phyloP scores from a whole-genome alignment of 2,329 filamentous ascomycete genomes.

The Penicillium sp. region DNA sequence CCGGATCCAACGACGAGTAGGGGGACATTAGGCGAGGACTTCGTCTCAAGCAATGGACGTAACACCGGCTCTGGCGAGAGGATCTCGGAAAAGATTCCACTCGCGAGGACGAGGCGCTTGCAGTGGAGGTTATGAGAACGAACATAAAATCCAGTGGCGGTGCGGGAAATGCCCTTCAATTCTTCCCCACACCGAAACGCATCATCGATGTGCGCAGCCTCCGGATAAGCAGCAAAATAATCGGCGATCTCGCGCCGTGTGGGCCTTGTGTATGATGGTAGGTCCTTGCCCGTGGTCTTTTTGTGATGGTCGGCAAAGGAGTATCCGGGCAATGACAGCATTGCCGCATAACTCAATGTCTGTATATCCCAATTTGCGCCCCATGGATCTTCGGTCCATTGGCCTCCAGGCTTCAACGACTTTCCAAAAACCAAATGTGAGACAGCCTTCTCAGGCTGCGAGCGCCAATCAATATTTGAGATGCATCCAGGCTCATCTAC shows the following conservation, averaged over 20 bases:
- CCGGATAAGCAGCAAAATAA: constrained; percentile 57
- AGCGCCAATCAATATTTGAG: constrained; percentile 56
- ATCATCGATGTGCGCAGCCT: constrained; percentile 53
- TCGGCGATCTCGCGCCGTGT: constrained; percentile 55
- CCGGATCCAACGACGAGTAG: constrained; percentile 61
- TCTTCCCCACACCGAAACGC: constrained; percentile 47
- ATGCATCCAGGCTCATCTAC: constrained; percentile 53
- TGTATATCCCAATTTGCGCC: constrained; percentile 57
- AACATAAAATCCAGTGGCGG: constrained; percentile 50
- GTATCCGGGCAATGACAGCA: constrained; percentile 61
- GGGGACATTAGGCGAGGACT: constrained; percentile 35
- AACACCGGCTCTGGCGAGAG: constrained; percentile 54
- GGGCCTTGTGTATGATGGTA: constrained; percentile 56
- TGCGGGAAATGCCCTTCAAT: constrained; percentile 47
- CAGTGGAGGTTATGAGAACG: constrained; percentile 54
- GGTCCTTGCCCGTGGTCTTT: constrained; percentile 39
- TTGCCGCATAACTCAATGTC: constrained; percentile 61
- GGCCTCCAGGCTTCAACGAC: constrained; percentile 53
- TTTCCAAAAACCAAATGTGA: constrained; percentile 57
- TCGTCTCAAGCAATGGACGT: constrained; percentile 44
- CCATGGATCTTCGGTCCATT: constrained; percentile 58
- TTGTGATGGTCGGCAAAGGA: constrained; percentile 56
- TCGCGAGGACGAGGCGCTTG: constrained; percentile 58
- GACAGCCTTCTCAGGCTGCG: constrained; percentile 52
- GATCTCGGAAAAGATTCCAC: constrained; percentile 58